Base-by-base conservation (phyloP, 495 filamentous ascomycete species). In the Talaromyces ruber region DNA sequence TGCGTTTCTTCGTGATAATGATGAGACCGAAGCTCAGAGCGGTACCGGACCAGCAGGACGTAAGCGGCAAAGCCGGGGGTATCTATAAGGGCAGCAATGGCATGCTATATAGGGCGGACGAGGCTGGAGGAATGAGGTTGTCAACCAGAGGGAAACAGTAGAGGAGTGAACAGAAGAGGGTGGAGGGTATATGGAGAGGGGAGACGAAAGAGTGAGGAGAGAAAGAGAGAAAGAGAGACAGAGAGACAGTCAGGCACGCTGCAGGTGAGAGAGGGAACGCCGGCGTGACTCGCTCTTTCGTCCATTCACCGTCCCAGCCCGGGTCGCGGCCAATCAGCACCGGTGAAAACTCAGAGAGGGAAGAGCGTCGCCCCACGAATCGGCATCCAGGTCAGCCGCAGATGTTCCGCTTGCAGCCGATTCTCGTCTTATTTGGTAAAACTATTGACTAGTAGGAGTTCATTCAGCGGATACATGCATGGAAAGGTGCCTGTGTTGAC, bases 31-130 rank as follows among this genome's bases (percentile, higher is more conserved):
- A 29, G 55, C 9, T 58, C n/a, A 30, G 18, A 18, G 55, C 55
- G 55, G 55, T 58, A 50, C 58, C 32, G 39, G 58, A 59, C 58
- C 58, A 59, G 32, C 58, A 54, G 26, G 51, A 54, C 47, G 34
- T 45, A 21, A 59, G 65, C 63, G 61, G 65, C 34, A 50, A 50
- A 56, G 63, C 58, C 68, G 68, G 69, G 65, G 69, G 67, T 51
- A 29, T 59, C 58, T 43, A 32, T 59, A 21, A 21, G 32, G 39
- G 32, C 18, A 32, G 24, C 51, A 28, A 54, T 54, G 21, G 51
- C 51, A 54, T 54, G 51, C 51, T 54, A 54, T 52, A 54, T 18
- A 54, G 56, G 56, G n/a, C 7, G 56, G 32, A 58, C 3, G 9
- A 21, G 55, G 32, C n/a, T n/a, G 32, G 25, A 26, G 25, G 18